Base-by-base conservation (phyloP, 2,329 filamentous ascomycete genomes). In the Colletotrichum ledebouriae region DNA sequence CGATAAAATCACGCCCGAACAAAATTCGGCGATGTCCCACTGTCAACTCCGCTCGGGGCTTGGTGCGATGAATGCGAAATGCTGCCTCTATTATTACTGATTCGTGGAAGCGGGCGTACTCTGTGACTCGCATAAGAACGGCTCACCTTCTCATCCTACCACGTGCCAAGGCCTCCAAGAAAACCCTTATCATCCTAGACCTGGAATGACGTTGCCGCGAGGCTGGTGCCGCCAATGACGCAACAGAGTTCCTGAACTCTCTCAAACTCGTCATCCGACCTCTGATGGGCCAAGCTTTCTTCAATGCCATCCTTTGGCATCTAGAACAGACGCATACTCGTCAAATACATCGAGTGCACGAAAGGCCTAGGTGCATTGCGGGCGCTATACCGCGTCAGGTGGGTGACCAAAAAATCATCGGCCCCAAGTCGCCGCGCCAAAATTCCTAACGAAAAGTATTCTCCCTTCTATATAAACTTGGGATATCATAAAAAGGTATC, bases 31-130 rank as follows among this genome's bases (percentile, higher is more conserved):
- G 9, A 42, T 41, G 49, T 20, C 47, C 41, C 33, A 49, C 34
- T 41, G 7, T 7, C 6, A 60, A 25, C 47, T 37, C 63, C 47
- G 56, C 63, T 66, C 49, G 58, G 58, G 44, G 34, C 63, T 66
- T 58, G 58, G 49, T 29, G 58, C 37, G 37, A 41, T 39, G 53
- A 47, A 34, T 55, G 25, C 11, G 33, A 55, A 55, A 41, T 47
- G 13, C 6, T 22, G 12, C 20, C 15, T 22, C 9, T 22, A 33
- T 62, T 22, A 33, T 62, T 37, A 41, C 63, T 55, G 47, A 47
- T 39, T 39, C 41, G n/a, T 33, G 22, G 20, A n/a, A 11, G 13
- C 4, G n/a, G 12, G 9, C 41, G 11, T 37, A 33, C 10, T 39
- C 4, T 39, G 11, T 15, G 13, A 12, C 37, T 39, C 5, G 37